Percentiles rank a stretch among this genome's conserved stretches.
Conservation (phyloP, 192 early-diverging fungal genomes). For the Umbelopsis sp. region DNA sequence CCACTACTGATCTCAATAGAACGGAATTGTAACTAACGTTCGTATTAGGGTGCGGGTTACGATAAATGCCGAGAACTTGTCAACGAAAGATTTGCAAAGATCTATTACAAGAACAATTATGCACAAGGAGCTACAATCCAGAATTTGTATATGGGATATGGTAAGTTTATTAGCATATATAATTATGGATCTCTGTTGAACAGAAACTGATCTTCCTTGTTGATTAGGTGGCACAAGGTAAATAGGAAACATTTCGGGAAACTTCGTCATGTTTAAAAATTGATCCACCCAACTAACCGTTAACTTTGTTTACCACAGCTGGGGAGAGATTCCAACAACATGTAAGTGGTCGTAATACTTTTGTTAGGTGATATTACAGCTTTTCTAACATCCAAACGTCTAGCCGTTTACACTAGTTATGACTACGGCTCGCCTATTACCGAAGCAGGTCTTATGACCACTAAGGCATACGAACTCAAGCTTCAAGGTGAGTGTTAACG, state of each 20-base stretch:
- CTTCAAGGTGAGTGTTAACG: not conserved
- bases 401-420: constrained; percentile 19
- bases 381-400: not conserved
- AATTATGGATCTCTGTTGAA: no score
- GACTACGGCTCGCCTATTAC: constrained; percentile 14
- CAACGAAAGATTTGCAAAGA: constrained; percentile 22
- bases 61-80: not conserved
- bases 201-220: not conserved
- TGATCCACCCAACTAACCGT: not conserved
- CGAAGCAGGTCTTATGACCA: constrained; percentile 3
- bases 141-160: constrained; percentile 69
- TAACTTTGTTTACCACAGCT: not conserved
- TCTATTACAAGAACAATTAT: constrained; percentile 36
- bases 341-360: not conserved
- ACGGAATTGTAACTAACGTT: not conserved
- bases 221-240: constrained; percentile 2
- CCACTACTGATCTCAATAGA: no score
- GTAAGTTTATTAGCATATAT: constrained; percentile 23
- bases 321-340: not conserved
- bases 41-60: constrained; percentile 6
- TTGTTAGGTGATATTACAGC: not conserved
- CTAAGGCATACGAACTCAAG: constrained; percentile 15
- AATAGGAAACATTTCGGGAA: no score
- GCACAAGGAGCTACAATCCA: constrained; percentile 63
- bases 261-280: no score